Conservation (phyloP, 441 rosid species). For the Euphorbia celastroides region DNA sequence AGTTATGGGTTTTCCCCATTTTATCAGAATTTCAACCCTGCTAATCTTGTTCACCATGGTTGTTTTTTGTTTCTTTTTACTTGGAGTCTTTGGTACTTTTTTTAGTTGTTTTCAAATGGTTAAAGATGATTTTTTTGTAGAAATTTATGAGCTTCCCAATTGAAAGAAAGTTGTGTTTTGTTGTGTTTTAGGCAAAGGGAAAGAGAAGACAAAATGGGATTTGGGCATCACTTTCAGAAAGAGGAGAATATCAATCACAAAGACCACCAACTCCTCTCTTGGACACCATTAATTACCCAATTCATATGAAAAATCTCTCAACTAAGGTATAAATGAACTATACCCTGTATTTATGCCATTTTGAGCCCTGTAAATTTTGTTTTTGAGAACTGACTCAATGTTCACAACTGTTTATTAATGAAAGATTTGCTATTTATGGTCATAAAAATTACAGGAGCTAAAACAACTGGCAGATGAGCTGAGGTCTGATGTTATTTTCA, state of each 20-base stretch:
- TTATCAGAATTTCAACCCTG: no score
- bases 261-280: constrained; percentile 86
- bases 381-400: neutral
- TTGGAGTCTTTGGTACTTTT: neutral
- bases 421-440: no score
- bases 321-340: constrained; percentile 21
- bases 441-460: constrained; percentile 28
- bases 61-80: no score
- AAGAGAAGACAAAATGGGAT: constrained; percentile 47
- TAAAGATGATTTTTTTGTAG: neutral
- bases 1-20: no score
- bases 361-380: neutral
- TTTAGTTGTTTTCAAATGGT: neutral
- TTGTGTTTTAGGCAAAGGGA: constrained; percentile 33
- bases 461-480: constrained; percentile 31
- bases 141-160: neutral
- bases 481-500: constrained; percentile 34
- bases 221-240: constrained; percentile 72
- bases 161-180: constrained; percentile 29
- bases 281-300: constrained; percentile 39
- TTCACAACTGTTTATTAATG: no score
- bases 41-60: no score
- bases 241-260: constrained; percentile 60
- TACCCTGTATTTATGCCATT: no score
- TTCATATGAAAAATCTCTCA: constrained; percentile 45